Evolutionary conservation across 1,139 yeast species (phyloP), one percentile per base, ranked within the genome.

Genomic region (Geotrichum australiense): DNA sequence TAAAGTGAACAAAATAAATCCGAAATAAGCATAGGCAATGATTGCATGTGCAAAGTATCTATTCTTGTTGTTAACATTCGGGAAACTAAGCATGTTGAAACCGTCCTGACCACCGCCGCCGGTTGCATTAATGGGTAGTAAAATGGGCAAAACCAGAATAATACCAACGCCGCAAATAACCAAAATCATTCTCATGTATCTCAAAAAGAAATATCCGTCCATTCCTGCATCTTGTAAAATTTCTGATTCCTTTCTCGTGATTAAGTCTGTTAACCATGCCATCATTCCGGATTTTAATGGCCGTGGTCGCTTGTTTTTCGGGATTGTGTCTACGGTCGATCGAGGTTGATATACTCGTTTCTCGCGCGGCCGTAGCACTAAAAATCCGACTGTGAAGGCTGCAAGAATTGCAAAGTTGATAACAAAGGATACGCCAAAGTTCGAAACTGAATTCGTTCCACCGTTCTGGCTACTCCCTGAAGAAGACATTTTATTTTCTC

Each of bases 41-140:
- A 91, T 73, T 2, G 80, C 89, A 58, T 89, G 95, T 2, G 96
- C 96, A 62, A 77, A 91, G 62, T 81, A 83, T 45, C 94, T 71
- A 41, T 72, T 64, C 45, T 73, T 70, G 51, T 78, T 64, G 11
- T 65, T 67, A 43, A 87, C 80, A 58, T 91, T 87, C 29, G 93
- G 74, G 56, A 80, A 85, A 2, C 95, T 78, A 49, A 86, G 71
- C 51, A 73, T 71, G 61, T 91, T 91, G 50, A 91, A 73, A 2
- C 96, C 96, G 0, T 54, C 47, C 41, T 71, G 61, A 23, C 68
- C 66, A 37, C 68, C 65, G 39, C 69, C 69, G 50, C 84, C 80
- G 6, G 94, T 78, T 11, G 93, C 94, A 61, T 87, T 85, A 39
- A 91, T 81, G 0, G 98, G 93, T 49, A 91, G 69, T 46, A 91